Base-by-base conservation (phyloP, 371 early-diverging fungal genomes). In the Conidiobolus incongruus region DNA sequence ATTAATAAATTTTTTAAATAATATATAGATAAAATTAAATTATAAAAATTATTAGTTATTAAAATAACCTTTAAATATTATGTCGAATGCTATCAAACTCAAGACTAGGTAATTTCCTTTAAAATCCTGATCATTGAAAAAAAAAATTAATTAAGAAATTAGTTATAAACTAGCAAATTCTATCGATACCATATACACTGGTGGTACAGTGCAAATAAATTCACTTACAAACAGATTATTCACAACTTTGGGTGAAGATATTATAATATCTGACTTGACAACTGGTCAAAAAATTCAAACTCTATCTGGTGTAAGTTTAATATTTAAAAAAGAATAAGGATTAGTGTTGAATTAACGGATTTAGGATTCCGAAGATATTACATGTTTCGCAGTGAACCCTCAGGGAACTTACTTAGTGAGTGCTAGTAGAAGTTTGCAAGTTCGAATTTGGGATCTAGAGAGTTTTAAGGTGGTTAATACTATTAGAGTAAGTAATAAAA, bases 161-260 rank as follows among this genome's bases (percentile, higher is more conserved):
- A 83, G 84, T 53, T 80, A 75, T 61, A 75, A 77, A 44, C 65
- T 73, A 31, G 63, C 70, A 40, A 65, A 68, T 53, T 75, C 77
- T 31, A 81, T 90, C 55, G 85, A 87, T 52, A 79, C 89, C 34
- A 73, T 91, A 37, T 94, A 83, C 56, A 86, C 90, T n/a, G 91
- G 91, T 50, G 92, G 92, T 32, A 75, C 81, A 51, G 81, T 77
- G 4, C 68, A 55, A 28, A 56, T 85, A 24, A 65, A 75, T 21
- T 47, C 64, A n/a, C 79, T 80, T 54, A 81, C 74, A 44, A 52
- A 65, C 45, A 61, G 54, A 31, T 59, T 93, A 29, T 66, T 83
- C 46, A 71, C 88, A 2, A 75, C 85, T 12, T 62, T 77, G 40
- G 85, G 75, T 34, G 88, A 90, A 39, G 83, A 84, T 47, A 71